Evolutionary conservation across 1,284 basidiomycete species (phyloP).

Genomic region (Chalciporus sp.): DNA sequence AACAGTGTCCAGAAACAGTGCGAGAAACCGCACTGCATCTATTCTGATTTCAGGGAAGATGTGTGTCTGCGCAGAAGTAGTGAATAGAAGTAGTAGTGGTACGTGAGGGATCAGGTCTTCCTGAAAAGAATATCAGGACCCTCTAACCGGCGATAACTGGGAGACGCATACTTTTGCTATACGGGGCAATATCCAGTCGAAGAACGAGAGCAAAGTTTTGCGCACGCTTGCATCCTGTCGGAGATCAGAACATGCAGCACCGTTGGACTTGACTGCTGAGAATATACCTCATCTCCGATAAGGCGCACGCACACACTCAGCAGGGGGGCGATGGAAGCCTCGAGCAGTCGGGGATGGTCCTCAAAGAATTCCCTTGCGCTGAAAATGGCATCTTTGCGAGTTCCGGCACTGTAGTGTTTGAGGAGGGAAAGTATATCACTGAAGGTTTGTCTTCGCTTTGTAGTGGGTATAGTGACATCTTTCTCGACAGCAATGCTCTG

Average conservation of each 20-base stretch:
- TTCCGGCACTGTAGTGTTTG: constrained; percentile 81
- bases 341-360: constrained; percentile 59
- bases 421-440: constrained; percentile 79
- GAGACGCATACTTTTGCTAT: constrained; percentile 56
- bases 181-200: constrained; percentile 74
- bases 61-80: constrained; percentile 89
- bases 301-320: constrained; percentile 71
- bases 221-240: constrained; percentile 66
- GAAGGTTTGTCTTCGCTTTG: constrained; percentile 76
- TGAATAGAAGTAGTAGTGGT: constrained; percentile 78
- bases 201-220: constrained; percentile 58
- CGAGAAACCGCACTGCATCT: constrained; percentile 84
- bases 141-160: background rate
- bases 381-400: constrained; percentile 80
- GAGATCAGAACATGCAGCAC: background rate
- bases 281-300: constrained; percentile 78
- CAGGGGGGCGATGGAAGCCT: constrained; percentile 62
- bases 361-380: constrained; percentile 83
- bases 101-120: constrained; percentile 72
- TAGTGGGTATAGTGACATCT: constrained; percentile 62
- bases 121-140: constrained; percentile 39
- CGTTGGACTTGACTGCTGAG: background rate
- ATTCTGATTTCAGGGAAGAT: constrained; percentile 94
- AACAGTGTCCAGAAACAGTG: constrained; percentile 75
- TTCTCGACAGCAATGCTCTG: constrained; percentile 73